Conservation (phyloP, 306 rosid genomes). For the Elaeagnus macrophylla region DNA sequence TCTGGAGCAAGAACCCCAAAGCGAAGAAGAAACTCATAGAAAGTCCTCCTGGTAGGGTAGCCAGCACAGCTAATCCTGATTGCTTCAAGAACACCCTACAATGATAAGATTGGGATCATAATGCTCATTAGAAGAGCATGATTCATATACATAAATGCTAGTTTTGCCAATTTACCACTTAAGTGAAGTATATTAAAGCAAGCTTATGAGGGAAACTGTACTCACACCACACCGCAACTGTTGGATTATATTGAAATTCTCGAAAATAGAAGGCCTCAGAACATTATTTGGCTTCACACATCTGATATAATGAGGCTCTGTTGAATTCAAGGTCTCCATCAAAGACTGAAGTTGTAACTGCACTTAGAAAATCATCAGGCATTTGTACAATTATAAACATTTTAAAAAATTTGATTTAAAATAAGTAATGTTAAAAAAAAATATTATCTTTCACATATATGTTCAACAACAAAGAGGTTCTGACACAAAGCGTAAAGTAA, state of each 20-base stretch:
- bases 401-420: slow-evolving; percentile 11
- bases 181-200: slow-evolving; percentile 21
- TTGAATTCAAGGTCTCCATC: slow-evolving; percentile 94
- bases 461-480: too few relatives aligned
- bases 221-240: slow-evolving; percentile 99
- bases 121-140: background rate
- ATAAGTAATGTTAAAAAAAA: background rate
- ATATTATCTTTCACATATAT: too few relatives aligned
- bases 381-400: slow-evolving; percentile 14
- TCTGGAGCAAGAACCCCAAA: slow-evolving; percentile 99
- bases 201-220: slow-evolving; percentile 25
- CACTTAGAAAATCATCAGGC: slow-evolving; percentile 25
- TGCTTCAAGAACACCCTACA: slow-evolving; percentile 98
- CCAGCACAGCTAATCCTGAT: slow-evolving; percentile 99
- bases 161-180: slow-evolving; percentile 1
- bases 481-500: background rate
- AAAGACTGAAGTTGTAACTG: slow-evolving; percentile 99
- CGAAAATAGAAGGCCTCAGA: slow-evolving; percentile 93
- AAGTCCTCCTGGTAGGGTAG: slow-evolving; percentile 93
- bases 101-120: slow-evolving; percentile 10
- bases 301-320: slow-evolving; percentile 99
- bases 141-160: background rate
- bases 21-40: slow-evolving; percentile 91
- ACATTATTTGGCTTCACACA: slow-evolving; percentile 98
- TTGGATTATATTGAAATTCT: slow-evolving; percentile 82